Base-by-base conservation (phyloP, 2,329 filamentous ascomycete genomes). In the Tetracladium maxilliforme region DNA sequence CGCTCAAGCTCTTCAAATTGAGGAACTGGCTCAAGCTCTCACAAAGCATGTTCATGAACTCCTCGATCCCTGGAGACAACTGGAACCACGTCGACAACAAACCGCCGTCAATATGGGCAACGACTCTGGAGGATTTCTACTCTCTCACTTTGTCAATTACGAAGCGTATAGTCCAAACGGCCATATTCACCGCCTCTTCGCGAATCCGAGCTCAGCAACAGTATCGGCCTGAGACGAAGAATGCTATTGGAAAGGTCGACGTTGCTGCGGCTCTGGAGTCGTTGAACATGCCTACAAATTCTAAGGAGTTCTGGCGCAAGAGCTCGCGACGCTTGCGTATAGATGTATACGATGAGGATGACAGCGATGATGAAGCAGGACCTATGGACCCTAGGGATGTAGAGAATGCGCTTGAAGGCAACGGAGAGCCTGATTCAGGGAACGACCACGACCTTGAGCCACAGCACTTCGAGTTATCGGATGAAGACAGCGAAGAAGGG, bases 111-210 rank as follows among this genome's bases (percentile, higher is more conserved):
- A 67, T 93, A 13, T 72, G 77, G 36, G 66, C 72, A 6, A 84
- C 80, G 3, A 72, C 79, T 0, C 61, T 92, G n/a, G 61, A 68
- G 5, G 81, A 90, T 37, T 75, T 93, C 22, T 63, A 84, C 39
- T 65, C 66, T 7, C 48, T 93, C 3, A 57, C 65, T 1, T 45
- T 78, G 2, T 77, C 66, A 26, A 36, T 90, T 10, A 86, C 79
- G 0, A 69, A 67, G 30, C 64, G 79, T 9, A 50, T 93, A 2
- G 56, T 90, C 3, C 68, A 79, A 23, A 68, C 77, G 1, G 57
- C 70, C 0, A 51, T 90, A 0, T 78, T 76, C 38, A 66, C 82
- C 30, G 68, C 75, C n/a, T 64, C 68, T 43, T 76, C 77, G 3
- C 63, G 82, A 21, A 50, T 83, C 14, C 62, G 71, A 26, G 58